Conservation (phyloP, 1,284 basidiomycete genomes). For the Pyrrhoderma noxium region DNA sequence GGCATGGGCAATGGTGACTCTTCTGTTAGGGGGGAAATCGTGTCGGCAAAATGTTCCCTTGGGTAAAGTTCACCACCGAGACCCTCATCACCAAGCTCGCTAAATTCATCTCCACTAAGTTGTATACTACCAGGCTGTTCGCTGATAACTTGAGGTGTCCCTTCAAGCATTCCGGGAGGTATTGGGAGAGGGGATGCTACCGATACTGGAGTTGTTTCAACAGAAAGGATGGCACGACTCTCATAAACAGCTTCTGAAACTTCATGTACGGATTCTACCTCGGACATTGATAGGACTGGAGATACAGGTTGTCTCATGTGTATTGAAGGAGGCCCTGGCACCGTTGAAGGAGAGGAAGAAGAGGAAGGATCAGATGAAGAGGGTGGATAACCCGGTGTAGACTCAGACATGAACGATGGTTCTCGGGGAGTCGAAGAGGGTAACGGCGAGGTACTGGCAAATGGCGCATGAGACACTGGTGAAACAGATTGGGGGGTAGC, state of each 20-base stretch:
- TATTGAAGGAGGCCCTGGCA: conserved; percentile 23
- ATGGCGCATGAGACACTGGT: conserved; percentile 1
- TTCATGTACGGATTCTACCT: background rate
- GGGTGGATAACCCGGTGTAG: conserved; percentile 8
- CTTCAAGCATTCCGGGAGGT: background rate
- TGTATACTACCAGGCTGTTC: background rate
- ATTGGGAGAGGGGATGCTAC: background rate
- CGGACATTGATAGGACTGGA: conserved; percentile 11
- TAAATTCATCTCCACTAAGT: background rate
- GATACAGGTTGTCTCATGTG: conserved; percentile 7
- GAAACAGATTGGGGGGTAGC: conserved; percentile 1
- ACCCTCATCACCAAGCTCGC: no score
- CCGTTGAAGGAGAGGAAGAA: conserved; percentile 24
- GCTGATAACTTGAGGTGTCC: background rate
- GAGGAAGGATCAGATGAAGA: conserved; percentile 26
- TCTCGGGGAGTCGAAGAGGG: background rate
- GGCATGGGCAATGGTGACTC: no score
- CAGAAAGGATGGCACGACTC: no score
- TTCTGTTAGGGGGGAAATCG: no score
- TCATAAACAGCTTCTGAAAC: no score
- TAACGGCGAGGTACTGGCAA: conserved; percentile 1
- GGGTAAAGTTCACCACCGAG: background rate
- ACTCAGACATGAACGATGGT: conserved; percentile 1
- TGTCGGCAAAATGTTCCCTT: no score
- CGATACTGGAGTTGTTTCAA: background rate